Evolutionary conservation across 768 basidiomycete species (phyloP).

Genomic region (Rhodotorula sphaerocarpa): DNA sequence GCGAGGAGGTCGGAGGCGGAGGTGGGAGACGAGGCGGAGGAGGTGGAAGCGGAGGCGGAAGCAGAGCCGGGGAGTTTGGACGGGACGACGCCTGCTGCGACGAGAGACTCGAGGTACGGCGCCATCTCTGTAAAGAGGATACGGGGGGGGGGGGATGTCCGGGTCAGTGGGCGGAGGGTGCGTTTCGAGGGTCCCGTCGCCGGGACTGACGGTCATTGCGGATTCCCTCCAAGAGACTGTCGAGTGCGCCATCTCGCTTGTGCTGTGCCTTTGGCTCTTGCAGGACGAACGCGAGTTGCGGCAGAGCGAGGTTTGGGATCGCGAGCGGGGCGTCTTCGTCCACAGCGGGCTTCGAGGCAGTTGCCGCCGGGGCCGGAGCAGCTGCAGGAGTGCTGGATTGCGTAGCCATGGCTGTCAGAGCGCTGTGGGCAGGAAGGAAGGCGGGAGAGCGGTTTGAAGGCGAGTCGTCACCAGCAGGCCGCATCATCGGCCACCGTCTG

Average conservation of each 20-base stretch:
- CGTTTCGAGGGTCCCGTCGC: neutral
- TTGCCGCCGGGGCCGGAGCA: neutral
- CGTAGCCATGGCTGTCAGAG: neutral
- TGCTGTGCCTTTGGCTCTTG: conserved; percentile 50
- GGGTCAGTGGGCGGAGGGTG: neutral
- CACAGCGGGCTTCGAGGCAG: neutral
- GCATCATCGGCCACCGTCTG: neutral
- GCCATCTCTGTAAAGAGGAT: conserved; percentile 61
- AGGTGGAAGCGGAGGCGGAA: conserved; percentile 32
- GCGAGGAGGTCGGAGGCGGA: conserved; percentile 47
- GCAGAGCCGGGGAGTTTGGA: conserved; percentile 11
- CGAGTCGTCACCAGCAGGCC: too few relatives aligned
- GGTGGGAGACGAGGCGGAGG: conserved; percentile 40
- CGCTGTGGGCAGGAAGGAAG: neutral
- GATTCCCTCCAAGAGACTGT: conserved; percentile 62
- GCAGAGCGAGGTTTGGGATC: conserved; percentile 72
- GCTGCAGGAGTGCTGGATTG: neutral
- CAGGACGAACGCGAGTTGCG: conserved; percentile 71
- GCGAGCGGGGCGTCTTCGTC: conserved; percentile 67
- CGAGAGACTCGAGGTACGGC: conserved; percentile 53
- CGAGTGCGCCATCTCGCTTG: conserved; percentile 55
- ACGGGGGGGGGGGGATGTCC: neutral
- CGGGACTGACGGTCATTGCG: conserved; percentile 62
- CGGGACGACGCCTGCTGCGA: neutral
- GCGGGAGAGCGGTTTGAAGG: neutral